Percentiles rank a stretch among this genome's conserved stretches.
Conservation (phyloP, 495 filamentous ascomycete species). For the Lophiotrema nucula region DNA sequence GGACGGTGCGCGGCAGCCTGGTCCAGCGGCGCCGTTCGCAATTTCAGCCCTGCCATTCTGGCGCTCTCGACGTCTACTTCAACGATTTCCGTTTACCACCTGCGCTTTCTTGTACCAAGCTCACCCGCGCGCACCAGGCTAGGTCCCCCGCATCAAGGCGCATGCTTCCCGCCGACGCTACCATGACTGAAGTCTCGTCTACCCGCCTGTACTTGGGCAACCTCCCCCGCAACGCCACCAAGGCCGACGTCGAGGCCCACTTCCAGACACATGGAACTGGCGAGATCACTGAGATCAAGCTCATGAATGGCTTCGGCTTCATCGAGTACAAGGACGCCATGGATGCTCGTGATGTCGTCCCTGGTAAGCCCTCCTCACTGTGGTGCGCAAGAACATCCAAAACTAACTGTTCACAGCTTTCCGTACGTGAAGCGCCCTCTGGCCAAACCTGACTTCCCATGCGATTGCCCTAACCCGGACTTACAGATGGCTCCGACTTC, state of each 20-base stretch:
- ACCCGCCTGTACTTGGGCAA: constrained; percentile 97
- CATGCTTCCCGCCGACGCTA: too few relatives aligned
- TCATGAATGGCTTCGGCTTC: constrained; percentile 99
- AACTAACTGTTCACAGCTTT: constrained; percentile 48
- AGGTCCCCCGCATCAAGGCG: neutral
- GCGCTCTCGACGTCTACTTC: too few relatives aligned
- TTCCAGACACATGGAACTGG: constrained; percentile 94
- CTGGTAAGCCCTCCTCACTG: constrained; percentile 60
- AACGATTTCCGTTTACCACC: too few relatives aligned
- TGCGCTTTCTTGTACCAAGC: neutral
- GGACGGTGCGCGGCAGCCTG: too few relatives aligned
- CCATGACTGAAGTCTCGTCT: constrained; percentile 76
- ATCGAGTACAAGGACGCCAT: constrained; percentile 98
- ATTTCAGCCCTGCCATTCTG: too few relatives aligned
- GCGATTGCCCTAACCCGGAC: too few relatives aligned
- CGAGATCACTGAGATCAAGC: constrained; percentile 97
- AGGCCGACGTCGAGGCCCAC: constrained; percentile 92
- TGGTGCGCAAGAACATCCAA: neutral
- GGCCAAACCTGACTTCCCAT: too few relatives aligned
- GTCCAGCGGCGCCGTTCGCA: too few relatives aligned
- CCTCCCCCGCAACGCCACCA: constrained; percentile 92
- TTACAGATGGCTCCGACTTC: constrained; percentile 90
- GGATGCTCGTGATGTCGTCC: constrained; percentile 96
- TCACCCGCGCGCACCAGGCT: neutral
- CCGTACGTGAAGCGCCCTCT: constrained; percentile 47